A percentile compares a stretch with the other conserved stretches of the same genome.
phyloP scores from a whole-genome alignment of 225 moss, liverwort and hornwort species.

The Straminergon stramineum region DNA sequence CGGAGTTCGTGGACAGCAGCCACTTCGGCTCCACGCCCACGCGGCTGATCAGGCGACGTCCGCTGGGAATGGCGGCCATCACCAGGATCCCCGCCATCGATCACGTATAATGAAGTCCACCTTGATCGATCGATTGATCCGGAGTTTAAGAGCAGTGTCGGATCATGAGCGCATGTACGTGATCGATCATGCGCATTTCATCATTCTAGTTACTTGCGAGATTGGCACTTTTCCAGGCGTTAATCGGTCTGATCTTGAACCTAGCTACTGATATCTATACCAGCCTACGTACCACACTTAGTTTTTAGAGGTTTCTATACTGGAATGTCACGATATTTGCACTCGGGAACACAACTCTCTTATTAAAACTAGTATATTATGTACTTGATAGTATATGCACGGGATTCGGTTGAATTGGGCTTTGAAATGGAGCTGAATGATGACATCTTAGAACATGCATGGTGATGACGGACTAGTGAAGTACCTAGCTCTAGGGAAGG shows the following conservation, averaged over 20 bases:
- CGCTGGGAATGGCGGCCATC: not conserved
- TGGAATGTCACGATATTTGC: not conserved
- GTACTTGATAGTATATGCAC: not conserved
- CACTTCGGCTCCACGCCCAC: not conserved
- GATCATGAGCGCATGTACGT: not conserved
- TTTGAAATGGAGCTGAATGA: not conserved
- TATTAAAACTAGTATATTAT: not conserved
- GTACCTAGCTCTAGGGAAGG: not conserved
- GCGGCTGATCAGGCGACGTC: not conserved
- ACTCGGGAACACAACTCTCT: not conserved
- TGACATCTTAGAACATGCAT: not conserved
- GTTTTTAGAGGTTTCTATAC: not conserved
- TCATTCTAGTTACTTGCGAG: not conserved
- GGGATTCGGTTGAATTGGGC: not conserved
- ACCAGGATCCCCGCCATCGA: not conserved
- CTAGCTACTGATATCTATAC: not conserved
- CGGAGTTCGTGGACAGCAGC: not conserved
- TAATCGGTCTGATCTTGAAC: not conserved
- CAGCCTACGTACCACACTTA: not conserved
- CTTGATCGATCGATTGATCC: not conserved
- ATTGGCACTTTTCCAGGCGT: not conserved
- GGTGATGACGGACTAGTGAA: not conserved
- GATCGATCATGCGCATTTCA: not conserved
- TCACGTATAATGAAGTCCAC: not conserved
- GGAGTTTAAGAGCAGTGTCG: not conserved